A percentile compares a stretch with the other conserved stretches of the same genome.
Evolutionary conservation across 1,284 basidiomycete genomes (phyloP).

Genomic region (Anthracocystis setariae): DNA sequence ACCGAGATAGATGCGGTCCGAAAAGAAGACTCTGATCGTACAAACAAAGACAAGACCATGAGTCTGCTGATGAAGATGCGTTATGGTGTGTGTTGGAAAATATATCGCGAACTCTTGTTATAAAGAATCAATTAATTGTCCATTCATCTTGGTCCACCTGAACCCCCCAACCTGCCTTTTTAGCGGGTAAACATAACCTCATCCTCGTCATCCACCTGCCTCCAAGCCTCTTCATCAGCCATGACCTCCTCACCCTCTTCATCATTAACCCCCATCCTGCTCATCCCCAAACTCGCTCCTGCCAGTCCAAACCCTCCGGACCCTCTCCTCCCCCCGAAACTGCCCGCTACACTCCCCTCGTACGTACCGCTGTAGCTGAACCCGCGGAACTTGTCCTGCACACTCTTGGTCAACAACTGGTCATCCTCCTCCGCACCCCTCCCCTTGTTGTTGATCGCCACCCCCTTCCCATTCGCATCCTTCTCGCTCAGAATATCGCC

Average conservation of each 20-base stretch:
- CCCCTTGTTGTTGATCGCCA: conserved; percentile 44
- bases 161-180: too few species aligned
- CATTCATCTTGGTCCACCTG: too few species aligned
- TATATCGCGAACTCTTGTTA: neutral
- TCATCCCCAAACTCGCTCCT: conserved; percentile 58
- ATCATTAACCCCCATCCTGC: conserved; percentile 55
- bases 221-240: conserved; percentile 13
- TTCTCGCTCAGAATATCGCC: conserved; percentile 33
- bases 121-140: too few species aligned
- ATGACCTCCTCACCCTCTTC: conserved; percentile 23
- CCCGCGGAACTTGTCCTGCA: conserved; percentile 67
- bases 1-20: too few species aligned
- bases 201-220: conserved; percentile 24
- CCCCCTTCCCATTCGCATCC: conserved; percentile 31
- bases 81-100: neutral
- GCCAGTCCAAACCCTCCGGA: conserved; percentile 44
- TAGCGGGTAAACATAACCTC: conserved; percentile 31
- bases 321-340: conserved; percentile 55
- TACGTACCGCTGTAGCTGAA: conserved; percentile 66
- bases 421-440: conserved; percentile 41
- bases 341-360: conserved; percentile 55
- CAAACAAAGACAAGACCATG: too few species aligned
- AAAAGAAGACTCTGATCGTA: too few species aligned
- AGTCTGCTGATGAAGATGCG: too few species aligned
- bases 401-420: conserved; percentile 55